Base-by-base conservation (phyloP, 75 land plant genomes). In the Cunninghamia lanceolata region DNA sequence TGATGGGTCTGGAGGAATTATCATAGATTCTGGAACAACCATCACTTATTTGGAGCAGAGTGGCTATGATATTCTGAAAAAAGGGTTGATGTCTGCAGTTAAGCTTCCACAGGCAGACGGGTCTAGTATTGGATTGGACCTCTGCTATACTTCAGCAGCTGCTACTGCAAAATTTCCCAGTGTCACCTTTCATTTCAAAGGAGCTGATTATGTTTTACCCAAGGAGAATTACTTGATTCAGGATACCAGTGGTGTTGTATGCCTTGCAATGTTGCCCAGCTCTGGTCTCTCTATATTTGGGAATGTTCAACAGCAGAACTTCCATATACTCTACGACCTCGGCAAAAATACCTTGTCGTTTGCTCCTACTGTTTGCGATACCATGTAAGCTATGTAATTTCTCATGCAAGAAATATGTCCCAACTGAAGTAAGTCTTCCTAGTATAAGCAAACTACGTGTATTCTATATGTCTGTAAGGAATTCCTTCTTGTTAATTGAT, bases 241-340 rank as follows among this genome's bases (percentile, higher is more conserved):
- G 68, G 77, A 73, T 56, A 79, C 87, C 6, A 85, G 83, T 35
- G 66, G 42, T 17, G 15, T 59, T 30, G 68, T 85, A 3, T 92
- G 93, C 83, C 82, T 92, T 16, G 93, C 90, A 6, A 76, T 88
- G 71, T 71, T 84, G 42, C n/a, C 66, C 25, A 75, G 54, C 68
- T 84, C 66, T 8, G 84, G 63, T 14, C 53, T 87, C 32, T 53
- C 85, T 4, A 91, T 91, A 83, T 87, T 86, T 36, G 93, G 93
- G 32, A 92, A 88, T 83, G 38, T 91, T 3, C 90, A 86, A 42
- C 93, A 92, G 83, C 90, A 86, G 86, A 91, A 92, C 40, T 88
- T 91, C 87, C 82, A 86, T 47, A 82, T 92, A 15, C 82, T 85
- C 46, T 88, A 91, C 83, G 93, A 92, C 66, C 39, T 88, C 4